These are phyloP conservation scores for Candolleomyces aberdarensis DNA, from an alignment of 768 basidiomycete genomes.

Conservation along the genomic window DNA sequence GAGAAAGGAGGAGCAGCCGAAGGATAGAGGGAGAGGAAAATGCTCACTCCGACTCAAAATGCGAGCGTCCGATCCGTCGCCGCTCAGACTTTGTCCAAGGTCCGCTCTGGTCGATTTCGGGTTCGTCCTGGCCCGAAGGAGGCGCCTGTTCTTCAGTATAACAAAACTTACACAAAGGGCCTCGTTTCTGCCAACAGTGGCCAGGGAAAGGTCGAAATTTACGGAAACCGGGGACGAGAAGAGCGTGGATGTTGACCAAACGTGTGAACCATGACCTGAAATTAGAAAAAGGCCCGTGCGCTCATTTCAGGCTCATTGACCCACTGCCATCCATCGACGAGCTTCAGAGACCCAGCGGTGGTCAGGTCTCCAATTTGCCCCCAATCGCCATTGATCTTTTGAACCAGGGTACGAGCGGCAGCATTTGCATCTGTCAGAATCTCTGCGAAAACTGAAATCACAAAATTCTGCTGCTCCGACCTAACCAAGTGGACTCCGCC, in stretches of 20 bases:
- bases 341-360: background rate
- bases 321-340: background rate
- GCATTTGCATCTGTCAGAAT: slow-evolving; percentile 2
- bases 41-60: slow-evolving; percentile 46
- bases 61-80: slow-evolving; percentile 35
- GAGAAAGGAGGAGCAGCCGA: slow-evolving; percentile 5
- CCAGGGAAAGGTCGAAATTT: too few species aligned
- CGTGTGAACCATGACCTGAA: slow-evolving; percentile 6
- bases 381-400: background rate
- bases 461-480: background rate
- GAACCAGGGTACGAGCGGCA: slow-evolving; percentile 2
- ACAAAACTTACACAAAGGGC: background rate
- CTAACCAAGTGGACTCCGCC: slow-evolving; percentile 5
- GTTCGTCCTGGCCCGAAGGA: background rate
- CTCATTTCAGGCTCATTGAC: background rate
- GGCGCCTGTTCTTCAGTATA: background rate
- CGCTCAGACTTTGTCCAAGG: slow-evolving; percentile 35
- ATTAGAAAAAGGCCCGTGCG: slow-evolving; percentile 7
- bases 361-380: background rate
- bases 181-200: background rate
- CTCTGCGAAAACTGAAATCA: background rate
- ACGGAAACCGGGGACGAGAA: background rate
- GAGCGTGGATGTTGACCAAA: background rate
- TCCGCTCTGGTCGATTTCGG: background rate
- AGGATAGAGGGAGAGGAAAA: slow-evolving; percentile 28